Evolutionary conservation across 2,329 filamentous ascomycete genomes (phyloP).

Genomic region (Neurospora sp.): DNA sequence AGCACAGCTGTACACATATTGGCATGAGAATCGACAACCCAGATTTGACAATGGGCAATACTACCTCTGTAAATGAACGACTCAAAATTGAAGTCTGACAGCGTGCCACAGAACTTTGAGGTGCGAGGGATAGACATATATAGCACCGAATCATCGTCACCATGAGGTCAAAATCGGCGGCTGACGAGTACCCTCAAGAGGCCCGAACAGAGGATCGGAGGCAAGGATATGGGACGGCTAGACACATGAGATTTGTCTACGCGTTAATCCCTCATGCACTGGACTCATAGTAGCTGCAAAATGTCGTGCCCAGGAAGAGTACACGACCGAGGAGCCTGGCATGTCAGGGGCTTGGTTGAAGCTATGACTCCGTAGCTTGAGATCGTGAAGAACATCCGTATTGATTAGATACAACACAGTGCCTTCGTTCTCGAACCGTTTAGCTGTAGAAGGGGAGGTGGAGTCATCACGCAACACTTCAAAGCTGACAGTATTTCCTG

Average conservation of each 20-base stretch:
- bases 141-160: not conserved
- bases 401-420: not conserved
- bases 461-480: not conserved
- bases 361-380: not conserved
- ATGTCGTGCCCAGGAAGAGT: not conserved
- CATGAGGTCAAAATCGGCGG: too few species aligned
- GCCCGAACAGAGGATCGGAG: not conserved
- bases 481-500: not conserved
- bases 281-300: not conserved
- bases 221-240: not conserved
- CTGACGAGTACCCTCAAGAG: not conserved
- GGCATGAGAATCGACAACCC: not conserved
- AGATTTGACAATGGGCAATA: constrained; percentile 5
- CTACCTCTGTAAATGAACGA: constrained; percentile 39
- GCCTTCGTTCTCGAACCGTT: not conserved
- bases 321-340: not conserved
- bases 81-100: constrained; percentile 21
- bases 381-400: not conserved
- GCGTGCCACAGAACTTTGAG: not conserved
- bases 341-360: not conserved
- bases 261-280: not conserved
- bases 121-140: not conserved
- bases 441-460: not conserved
- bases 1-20: constrained; percentile 33
- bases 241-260: not conserved